Conservation (phyloP, 495 filamentous ascomycete genomes). For the Evansstolkia leycettana region DNA sequence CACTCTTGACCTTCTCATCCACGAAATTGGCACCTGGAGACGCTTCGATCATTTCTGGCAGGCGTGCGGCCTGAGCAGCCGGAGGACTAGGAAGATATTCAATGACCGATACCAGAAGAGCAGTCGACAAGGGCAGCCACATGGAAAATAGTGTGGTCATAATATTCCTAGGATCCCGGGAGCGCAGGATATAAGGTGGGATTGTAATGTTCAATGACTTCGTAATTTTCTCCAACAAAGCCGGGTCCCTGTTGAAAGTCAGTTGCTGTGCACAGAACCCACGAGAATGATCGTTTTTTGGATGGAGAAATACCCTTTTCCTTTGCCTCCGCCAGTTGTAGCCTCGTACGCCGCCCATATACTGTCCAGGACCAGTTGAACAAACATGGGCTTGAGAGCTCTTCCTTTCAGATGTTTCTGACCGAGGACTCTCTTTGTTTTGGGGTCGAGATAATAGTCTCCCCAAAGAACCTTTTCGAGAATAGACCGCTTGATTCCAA, state of each 20-base stretch:
- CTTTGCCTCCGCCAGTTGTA: constrained; percentile 67
- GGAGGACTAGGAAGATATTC: constrained; percentile 85
- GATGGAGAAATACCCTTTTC: constrained; percentile 55
- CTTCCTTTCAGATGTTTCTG: constrained; percentile 90
- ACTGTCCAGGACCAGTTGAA: constrained; percentile 89
- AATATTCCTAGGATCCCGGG: constrained; percentile 69
- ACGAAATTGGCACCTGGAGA: constrained; percentile 68
- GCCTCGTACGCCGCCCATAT: constrained; percentile 96
- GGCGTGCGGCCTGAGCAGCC: constrained; percentile 66
- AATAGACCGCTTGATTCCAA: constrained; percentile 82
- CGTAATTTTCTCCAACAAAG: constrained; percentile 82
- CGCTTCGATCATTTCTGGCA: constrained; percentile 66
- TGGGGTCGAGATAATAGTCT: constrained; percentile 92
- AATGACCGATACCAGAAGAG: constrained; percentile 80
- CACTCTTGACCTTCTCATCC: constrained; percentile 52
- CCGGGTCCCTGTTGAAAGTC: constrained; percentile 50
- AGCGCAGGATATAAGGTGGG: constrained; percentile 71
- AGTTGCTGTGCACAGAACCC: constrained; percentile 14
- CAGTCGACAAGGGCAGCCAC: constrained; percentile 91
- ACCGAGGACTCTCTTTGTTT: constrained; percentile 84
- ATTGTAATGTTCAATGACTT: constrained; percentile 79
- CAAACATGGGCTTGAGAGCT: constrained; percentile 90
- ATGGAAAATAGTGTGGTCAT: constrained; percentile 75
- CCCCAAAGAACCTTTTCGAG: constrained; percentile 97
- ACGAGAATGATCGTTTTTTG: constrained; percentile 7